A percentile compares a stretch with the other conserved stretches of the same genome.
Evolutionary conservation across 148 eudicot genomes (phyloP).

Genomic region (Rhododendron henanense): DNA sequence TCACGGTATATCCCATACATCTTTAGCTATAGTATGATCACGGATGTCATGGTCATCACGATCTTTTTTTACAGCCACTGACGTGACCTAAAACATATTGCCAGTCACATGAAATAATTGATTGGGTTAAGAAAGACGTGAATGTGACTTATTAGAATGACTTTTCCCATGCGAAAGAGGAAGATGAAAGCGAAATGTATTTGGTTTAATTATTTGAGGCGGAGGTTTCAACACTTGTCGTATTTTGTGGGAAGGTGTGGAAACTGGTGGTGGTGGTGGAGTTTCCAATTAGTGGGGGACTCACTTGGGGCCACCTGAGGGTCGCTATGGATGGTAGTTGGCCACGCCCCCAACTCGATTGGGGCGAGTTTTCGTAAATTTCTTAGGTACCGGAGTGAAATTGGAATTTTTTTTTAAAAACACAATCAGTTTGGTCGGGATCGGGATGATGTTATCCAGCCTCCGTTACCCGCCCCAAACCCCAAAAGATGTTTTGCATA

Average conservation of each 20-base stretch:
- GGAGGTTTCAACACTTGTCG: background rate
- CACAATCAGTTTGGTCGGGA: too few relatives aligned
- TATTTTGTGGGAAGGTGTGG: background rate
- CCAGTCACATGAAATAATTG: background rate
- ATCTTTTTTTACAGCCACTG: background rate
- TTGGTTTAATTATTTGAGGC: background rate
- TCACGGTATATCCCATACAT: background rate
- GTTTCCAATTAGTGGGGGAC: background rate
- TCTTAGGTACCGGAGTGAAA: too few relatives aligned
- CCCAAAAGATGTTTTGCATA: too few relatives aligned
- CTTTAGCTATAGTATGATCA: background rate
- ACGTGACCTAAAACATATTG: background rate
- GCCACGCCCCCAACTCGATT: too few relatives aligned
- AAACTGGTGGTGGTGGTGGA: background rate
- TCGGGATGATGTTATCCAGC: too few relatives aligned
- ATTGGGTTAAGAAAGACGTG: background rate
- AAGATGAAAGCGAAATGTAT: background rate
- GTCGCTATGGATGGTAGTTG: too few relatives aligned
- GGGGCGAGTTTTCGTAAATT: too few relatives aligned
- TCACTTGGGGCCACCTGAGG: background rate
- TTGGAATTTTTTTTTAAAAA: too few relatives aligned
- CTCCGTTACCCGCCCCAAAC: too few relatives aligned
- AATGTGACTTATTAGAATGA: background rate
- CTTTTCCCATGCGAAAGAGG: background rate
- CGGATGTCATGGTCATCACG: background rate